phyloP scores from a whole-genome alignment of 768 basidiomycete genomes.

The Tremella mesenterica region DNA sequence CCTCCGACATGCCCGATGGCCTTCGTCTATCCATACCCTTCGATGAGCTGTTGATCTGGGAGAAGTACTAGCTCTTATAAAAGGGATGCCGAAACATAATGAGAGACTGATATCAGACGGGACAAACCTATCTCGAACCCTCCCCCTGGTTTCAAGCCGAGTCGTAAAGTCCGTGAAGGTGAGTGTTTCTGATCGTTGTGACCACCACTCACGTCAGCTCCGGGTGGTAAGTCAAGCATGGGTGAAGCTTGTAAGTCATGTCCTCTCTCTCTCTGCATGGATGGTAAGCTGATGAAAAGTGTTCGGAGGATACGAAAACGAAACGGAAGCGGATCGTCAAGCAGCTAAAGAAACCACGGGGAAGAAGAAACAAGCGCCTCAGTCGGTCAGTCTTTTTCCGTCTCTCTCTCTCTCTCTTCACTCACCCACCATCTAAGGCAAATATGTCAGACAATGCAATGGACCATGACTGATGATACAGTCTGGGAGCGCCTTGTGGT shows the following conservation, averaged over 20 bases:
- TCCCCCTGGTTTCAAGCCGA: slow-evolving; percentile 31
- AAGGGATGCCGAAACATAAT: neutral
- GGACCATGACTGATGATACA: too few relatives aligned
- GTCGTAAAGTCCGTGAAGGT: slow-evolving; percentile 42
- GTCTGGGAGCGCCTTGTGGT: too few relatives aligned
- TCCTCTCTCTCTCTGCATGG: too few relatives aligned
- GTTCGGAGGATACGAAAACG: slow-evolving; percentile 31
- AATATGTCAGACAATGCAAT: too few relatives aligned
- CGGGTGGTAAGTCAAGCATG: slow-evolving; percentile 32
- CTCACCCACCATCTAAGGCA: too few relatives aligned
- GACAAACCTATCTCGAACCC: slow-evolving; percentile 20
- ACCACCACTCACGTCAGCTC: slow-evolving; percentile 14
- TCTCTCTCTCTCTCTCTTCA: too few relatives aligned
- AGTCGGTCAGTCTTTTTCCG: slow-evolving; percentile 5
- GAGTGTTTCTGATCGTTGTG: neutral
- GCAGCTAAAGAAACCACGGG: slow-evolving; percentile 13
- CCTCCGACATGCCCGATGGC: too few relatives aligned
- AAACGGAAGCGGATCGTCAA: slow-evolving; percentile 28
- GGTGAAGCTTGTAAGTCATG: slow-evolving; percentile 29
- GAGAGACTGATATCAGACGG: neutral
- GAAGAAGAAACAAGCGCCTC: slow-evolving; percentile 27
- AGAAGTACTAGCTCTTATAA: slow-evolving; percentile 7
- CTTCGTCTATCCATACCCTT: slow-evolving; percentile 3
- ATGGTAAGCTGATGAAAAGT: slow-evolving; percentile 17
- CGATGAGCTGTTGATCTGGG: neutral